Evolutionary conservation across 2,329 filamentous ascomycete genomes (phyloP), one percentile per base, ranked within the genome.

Genomic region (Verticillium longisporum): DNA sequence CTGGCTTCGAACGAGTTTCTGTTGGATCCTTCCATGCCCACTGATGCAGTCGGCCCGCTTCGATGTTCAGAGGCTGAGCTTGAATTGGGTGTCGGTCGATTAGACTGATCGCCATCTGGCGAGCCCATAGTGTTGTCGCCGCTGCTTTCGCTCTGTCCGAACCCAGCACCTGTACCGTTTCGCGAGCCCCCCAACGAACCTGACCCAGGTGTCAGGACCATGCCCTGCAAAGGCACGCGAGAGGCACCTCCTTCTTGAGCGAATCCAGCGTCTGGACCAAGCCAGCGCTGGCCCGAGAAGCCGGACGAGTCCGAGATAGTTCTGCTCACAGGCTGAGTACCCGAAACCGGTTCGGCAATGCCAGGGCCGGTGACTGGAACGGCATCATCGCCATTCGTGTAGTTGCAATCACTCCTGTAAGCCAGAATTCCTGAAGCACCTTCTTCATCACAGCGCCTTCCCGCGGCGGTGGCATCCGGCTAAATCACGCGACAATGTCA

Each of bases 21-120:
- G 6, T 74, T 74, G 0, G 81, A 78, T 32, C 71, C 72, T 26
- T 68, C 71, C 61, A 76, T 68, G 14, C 50, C 57, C 45, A 50
- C 63, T 56, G 63, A 57, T 58, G 60, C 55, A 36, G 58, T 62
- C 57, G 15, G 58, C 60, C 34, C 73, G 26, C n/a, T 71, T 15
- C 72, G 71, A 31, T 74, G 70, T n/a, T 82, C 80, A 1, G 80
- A 81, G 1, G 75, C 71, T 6, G 73, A 74, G 66, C 81, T 85
- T 4, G 85, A 87, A 66, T 83, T 86, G 3, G 85, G 85, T 11
- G 85, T 87, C 26, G 79, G 83, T n/a, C 81, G 75, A 63, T 78
- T 83, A 2, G 83, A 85, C 56, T 74, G 74, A 6, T 75, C 77
- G 26, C 75, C 77, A 18, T 83, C 81, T 2, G 82, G 77, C 0